Evolutionary conservation across 352 stramenopile species (phyloP).

Genomic region (Phytophthora aleatoria): DNA sequence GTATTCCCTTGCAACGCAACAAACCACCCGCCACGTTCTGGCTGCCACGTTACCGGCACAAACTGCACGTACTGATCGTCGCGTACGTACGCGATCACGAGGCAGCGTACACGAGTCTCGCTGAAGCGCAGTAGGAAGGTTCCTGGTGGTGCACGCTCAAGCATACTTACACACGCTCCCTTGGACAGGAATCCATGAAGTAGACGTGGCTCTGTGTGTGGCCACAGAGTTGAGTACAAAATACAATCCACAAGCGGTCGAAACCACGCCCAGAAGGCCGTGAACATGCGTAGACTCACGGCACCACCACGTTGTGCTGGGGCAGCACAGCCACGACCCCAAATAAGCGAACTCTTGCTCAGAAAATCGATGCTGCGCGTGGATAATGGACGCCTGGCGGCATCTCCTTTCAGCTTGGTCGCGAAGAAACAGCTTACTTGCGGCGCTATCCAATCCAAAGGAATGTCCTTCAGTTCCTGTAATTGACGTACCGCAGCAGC

Average conservation of each 20-base stretch:
- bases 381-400: slow-evolving; percentile 69
- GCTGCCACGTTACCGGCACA: slow-evolving; percentile 67
- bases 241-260: slow-evolving; percentile 71
- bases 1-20: slow-evolving; percentile 62
- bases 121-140: slow-evolving; percentile 85
- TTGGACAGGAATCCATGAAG: slow-evolving; percentile 87
- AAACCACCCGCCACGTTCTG: slow-evolving; percentile 48
- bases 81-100: slow-evolving; percentile 79
- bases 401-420: slow-evolving; percentile 68
- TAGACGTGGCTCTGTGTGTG: slow-evolving; percentile 74
- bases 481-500: slow-evolving; percentile 45
- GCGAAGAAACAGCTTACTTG: slow-evolving; percentile 83
- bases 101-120: slow-evolving; percentile 63
- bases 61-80: slow-evolving; percentile 73
- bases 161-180: slow-evolving; percentile 76
- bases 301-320: slow-evolving; percentile 45
- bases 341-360: slow-evolving; percentile 72
- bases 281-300: slow-evolving; percentile 74
- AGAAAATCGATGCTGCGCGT: slow-evolving; percentile 81
- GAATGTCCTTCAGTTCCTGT: slow-evolving; percentile 44
- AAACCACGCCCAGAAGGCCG: slow-evolving; percentile 81
- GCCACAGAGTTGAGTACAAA: slow-evolving; percentile 59
- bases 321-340: slow-evolving; percentile 40
- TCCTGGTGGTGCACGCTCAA: slow-evolving; percentile 62
- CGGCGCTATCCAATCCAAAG: slow-evolving; percentile 67